Evolutionary conservation across 371 early-diverging fungal species (phyloP).

Genomic region (Funneliformis caledonium): DNA sequence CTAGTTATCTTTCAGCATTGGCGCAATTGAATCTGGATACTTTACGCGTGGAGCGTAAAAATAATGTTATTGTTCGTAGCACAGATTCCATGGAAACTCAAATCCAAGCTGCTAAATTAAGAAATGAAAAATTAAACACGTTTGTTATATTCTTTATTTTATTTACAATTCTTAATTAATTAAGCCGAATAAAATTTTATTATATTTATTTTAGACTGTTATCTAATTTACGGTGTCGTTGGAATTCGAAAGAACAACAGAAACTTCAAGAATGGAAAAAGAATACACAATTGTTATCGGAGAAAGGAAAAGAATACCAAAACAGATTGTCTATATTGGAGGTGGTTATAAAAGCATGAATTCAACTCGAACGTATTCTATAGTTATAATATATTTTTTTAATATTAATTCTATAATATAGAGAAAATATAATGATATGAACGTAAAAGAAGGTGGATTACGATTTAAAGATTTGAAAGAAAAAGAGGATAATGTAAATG

Average conservation of each 20-base stretch:
- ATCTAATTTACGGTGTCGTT: background rate
- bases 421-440: constrained; percentile 25
- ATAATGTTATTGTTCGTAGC: background rate
- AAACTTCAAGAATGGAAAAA: constrained; percentile 25
- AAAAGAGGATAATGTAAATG: constrained; percentile 1
- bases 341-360: background rate
- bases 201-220: background rate
- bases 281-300: background rate
- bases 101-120: constrained; percentile 11
- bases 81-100: background rate
- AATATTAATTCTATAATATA: background rate
- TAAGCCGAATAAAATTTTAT: background rate
- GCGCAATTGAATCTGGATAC: constrained; percentile 22
- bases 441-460: constrained; percentile 23
- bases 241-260: constrained; percentile 33
- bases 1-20: constrained; percentile 23
- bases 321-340: constrained; percentile 4
- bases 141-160: constrained; percentile 3
- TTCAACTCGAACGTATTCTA: background rate
- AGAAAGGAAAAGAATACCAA: constrained; percentile 25
- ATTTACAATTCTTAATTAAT: background rate
- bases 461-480: constrained; percentile 20
- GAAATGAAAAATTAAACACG: constrained; percentile 14
- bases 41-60: background rate
- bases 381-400: background rate